These are phyloP conservation scores for Cercospora sesami DNA, from an alignment of 2,329 filamentous ascomycete genomes.

Conservation along the genomic window DNA sequence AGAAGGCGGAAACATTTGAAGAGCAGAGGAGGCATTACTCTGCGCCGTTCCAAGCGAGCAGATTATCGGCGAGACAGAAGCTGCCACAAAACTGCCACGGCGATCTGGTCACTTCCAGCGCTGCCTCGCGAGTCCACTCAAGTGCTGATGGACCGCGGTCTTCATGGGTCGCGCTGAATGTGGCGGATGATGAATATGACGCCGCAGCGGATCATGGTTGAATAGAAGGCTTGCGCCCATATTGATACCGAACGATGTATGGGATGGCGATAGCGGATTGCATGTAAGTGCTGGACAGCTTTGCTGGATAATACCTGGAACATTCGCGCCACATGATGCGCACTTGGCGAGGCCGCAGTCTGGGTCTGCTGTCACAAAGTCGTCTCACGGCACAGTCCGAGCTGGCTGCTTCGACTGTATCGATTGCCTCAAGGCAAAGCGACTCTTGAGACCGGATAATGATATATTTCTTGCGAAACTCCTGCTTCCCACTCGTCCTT, in stretches of 20 bases:
- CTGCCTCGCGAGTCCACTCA: not conserved
- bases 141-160: conserved; percentile 1
- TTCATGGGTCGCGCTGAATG: not conserved
- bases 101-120: not conserved
- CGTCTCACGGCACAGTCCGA: not conserved
- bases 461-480: not conserved
- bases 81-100: not conserved
- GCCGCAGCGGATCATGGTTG: not conserved
- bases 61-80: not conserved
- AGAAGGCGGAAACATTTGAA: conserved; percentile 37
- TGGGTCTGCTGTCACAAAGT: not conserved
- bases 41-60: not conserved
- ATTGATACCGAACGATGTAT: not conserved
- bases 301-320: not conserved
- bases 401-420: not conserved
- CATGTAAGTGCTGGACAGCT: not conserved
- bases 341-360: not conserved
- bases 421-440: not conserved
- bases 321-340: not conserved
- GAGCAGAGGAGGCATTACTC: not conserved
- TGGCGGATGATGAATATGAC: not conserved
- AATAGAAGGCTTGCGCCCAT: not conserved
- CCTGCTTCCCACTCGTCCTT: not conserved
- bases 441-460: not conserved
- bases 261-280: not conserved